phyloP scores from a whole-genome alignment of 1,139 yeast species.

The Kodamaea fungicola region DNA sequence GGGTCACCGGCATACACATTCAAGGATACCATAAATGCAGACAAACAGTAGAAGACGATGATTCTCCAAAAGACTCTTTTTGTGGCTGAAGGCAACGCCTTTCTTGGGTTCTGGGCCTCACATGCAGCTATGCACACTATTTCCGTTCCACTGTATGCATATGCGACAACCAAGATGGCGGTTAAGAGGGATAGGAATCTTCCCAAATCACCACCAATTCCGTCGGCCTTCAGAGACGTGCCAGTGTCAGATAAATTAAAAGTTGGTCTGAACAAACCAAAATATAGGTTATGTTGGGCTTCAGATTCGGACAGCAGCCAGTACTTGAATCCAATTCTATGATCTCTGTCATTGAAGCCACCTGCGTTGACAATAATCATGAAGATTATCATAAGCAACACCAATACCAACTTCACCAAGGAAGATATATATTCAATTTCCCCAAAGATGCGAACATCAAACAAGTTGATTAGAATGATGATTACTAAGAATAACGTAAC shows the following conservation, averaged over 20 bases:
- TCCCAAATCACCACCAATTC: conserved; percentile 64
- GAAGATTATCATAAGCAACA: conserved; percentile 54
- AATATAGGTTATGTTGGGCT: conserved; percentile 45
- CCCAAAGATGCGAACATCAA: conserved; percentile 71
- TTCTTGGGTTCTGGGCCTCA: conserved; percentile 79
- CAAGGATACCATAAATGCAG: conserved; percentile 69
- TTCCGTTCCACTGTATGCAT: conserved; percentile 79
- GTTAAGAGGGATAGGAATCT: conserved; percentile 61
- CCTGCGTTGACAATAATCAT: conserved; percentile 62
- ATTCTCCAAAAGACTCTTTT: conserved; percentile 72
- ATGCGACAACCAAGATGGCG: conserved; percentile 63
- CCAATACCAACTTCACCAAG: conserved; percentile 53
- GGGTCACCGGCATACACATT: conserved; percentile 77
- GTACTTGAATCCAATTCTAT: conserved; percentile 57
- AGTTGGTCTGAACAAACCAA: conserved; percentile 72
- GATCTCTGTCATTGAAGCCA: conserved; percentile 40
- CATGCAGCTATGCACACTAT: conserved; percentile 83
- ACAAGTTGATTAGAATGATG: conserved; percentile 51
- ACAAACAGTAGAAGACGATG: conserved; percentile 60
- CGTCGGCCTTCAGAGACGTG: conserved; percentile 36
- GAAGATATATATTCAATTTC: conserved; percentile 69
- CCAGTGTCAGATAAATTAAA: conserved; percentile 59
- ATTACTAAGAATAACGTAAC: conserved; percentile 54
- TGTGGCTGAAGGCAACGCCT: conserved; percentile 75
- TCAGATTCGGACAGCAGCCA: conserved; percentile 59